A percentile compares a stretch with the other conserved stretches of the same genome.
These are phyloP conservation scores for Volvox africanus DNA, from an alignment of 139 green algal species.

Conservation along the genomic window DNA sequence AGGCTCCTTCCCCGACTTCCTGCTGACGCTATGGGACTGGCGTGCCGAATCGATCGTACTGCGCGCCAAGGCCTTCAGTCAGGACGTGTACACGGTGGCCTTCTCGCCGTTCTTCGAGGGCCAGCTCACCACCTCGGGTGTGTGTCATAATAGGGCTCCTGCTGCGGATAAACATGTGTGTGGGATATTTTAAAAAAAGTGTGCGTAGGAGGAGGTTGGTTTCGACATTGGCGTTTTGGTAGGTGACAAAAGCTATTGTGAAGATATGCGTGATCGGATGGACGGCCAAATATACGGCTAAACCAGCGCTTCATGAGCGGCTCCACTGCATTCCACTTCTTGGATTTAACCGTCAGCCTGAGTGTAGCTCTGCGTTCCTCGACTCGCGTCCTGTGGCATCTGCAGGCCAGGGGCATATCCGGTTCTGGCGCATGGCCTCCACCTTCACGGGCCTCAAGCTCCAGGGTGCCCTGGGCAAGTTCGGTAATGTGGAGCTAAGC, in stretches of 20 bases:
- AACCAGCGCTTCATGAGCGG: no score
- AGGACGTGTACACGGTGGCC: slow-evolving; percentile 77
- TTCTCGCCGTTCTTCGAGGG: slow-evolving; percentile 82
- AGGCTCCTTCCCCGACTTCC: slow-evolving; percentile 81
- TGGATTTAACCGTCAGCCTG: no score
- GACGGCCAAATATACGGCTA: no score
- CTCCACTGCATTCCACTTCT: no score
- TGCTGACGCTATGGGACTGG: slow-evolving; percentile 90
- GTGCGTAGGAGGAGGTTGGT: no score
- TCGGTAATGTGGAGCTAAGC: slow-evolving; percentile 81
- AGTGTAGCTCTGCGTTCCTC: no score
- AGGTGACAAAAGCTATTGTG: no score
- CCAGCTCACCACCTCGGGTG: slow-evolving; percentile 70
- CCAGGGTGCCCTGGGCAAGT: slow-evolving; percentile 85
- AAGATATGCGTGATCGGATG: no score
- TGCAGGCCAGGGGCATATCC: slow-evolving; percentile 84
- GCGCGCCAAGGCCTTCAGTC: slow-evolving; percentile 84
- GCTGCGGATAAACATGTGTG: no score
- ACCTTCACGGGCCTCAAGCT: slow-evolving; percentile 96
- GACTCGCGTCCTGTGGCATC: neutral
- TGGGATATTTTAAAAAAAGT: no score
- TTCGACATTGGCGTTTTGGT: no score
- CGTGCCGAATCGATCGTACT: slow-evolving; percentile 74
- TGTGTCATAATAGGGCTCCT: neutral
- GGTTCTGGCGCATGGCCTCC: slow-evolving; percentile 90